Evolutionary conservation across 2,329 filamentous ascomycete genomes (phyloP).

Genomic region (Aspergillus glaucus): DNA sequence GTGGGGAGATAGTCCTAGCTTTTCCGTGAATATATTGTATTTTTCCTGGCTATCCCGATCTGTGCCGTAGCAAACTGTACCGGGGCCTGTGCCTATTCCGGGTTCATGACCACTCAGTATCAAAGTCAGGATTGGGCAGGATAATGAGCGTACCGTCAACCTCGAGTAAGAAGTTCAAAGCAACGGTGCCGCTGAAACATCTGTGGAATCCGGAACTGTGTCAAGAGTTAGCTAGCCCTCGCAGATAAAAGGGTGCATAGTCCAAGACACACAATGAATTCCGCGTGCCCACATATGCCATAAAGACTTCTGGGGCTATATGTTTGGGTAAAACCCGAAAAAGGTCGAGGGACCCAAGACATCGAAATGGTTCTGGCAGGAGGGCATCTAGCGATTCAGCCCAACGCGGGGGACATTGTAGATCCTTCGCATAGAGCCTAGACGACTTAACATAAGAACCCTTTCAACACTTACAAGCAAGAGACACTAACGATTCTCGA

Average conservation of each 20-base stretch:
- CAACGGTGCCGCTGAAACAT: constrained; percentile 32
- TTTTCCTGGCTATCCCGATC: constrained; percentile 27
- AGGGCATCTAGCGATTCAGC: constrained; percentile 21
- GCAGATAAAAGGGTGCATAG: background rate
- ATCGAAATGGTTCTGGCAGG: constrained; percentile 26
- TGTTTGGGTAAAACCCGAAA: constrained; percentile 30
- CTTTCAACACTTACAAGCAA: constrained; percentile 10
- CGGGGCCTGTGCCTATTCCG: constrained; percentile 14
- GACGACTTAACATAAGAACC: constrained; percentile 16
- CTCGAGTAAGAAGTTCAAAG: constrained; percentile 29
- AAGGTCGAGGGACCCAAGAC: constrained; percentile 27
- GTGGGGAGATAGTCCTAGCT: constrained; percentile 27
- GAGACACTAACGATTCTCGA: constrained; percentile 14
- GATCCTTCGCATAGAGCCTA: constrained; percentile 30
- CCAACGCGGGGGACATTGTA: constrained; percentile 29
- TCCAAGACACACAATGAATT: constrained; percentile 20
- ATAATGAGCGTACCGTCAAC: constrained; percentile 17
- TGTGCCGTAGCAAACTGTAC: constrained; percentile 28
- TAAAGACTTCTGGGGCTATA: constrained; percentile 30
- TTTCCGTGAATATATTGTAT: constrained; percentile 29
- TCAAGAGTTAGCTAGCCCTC: background rate
- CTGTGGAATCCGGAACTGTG: constrained; percentile 30
- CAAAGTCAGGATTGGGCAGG: background rate
- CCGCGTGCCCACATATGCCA: constrained; percentile 32
- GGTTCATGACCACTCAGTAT: background rate